phyloP scores from a whole-genome alignment of 2,329 filamentous ascomycete species.

The Nemania serpens region DNA sequence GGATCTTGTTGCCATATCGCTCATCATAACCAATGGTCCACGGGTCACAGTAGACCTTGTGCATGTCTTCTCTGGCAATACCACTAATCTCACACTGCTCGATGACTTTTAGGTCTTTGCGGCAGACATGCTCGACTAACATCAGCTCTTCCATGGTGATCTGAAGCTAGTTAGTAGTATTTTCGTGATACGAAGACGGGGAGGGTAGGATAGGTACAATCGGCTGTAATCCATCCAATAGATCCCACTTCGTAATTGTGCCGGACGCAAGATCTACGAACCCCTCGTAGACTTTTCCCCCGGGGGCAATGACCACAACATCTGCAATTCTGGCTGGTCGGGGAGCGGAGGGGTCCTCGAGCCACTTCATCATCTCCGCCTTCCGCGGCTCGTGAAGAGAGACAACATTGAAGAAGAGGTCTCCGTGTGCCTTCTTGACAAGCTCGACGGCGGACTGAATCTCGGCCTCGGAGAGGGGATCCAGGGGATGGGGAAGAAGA shows the following conservation, averaged over 20 bases:
- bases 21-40: conserved; percentile 97
- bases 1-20: conserved; percentile 76
- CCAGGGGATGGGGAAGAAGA: conserved; percentile 67
- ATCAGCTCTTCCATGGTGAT: conserved; percentile 92
- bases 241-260: conserved; percentile 75
- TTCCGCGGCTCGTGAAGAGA: conserved; percentile 86
- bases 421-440: conserved; percentile 70
- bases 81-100: conserved; percentile 87
- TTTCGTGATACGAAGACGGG: not conserved
- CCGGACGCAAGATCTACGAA: conserved; percentile 72
- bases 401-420: conserved; percentile 84
- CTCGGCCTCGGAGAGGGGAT: conserved; percentile 73
- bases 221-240: conserved; percentile 77
- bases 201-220: conserved; percentile 50
- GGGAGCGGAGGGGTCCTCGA: conserved; percentile 65
- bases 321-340: conserved; percentile 77
- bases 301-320: conserved; percentile 78
- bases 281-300: conserved; percentile 81
- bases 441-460: conserved; percentile 73
- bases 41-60: conserved; percentile 94
- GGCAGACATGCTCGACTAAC: conserved; percentile 74
- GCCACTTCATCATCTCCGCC: conserved; percentile 79
- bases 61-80: conserved; percentile 81
- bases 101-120: conserved; percentile 83
- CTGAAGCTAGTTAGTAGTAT: conserved; percentile 43